Conservation (phyloP, 176 grass and related monocot genomes). For the Carex parvula region DNA sequence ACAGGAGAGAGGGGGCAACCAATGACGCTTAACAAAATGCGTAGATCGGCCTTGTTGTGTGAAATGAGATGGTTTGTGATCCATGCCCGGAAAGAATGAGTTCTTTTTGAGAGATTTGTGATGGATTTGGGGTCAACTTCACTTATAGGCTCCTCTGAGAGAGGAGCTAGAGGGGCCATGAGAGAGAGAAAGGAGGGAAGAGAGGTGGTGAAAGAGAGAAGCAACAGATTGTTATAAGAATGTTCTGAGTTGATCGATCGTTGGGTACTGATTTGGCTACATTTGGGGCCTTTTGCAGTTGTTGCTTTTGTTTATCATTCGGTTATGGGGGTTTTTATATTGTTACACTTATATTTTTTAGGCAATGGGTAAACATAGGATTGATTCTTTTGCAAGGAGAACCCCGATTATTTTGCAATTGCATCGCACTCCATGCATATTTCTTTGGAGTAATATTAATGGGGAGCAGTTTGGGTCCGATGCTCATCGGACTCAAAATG, state of each 20-base stretch:
- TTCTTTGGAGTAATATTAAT: background rate
- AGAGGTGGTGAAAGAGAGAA: background rate
- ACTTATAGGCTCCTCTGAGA: slow-evolving; percentile 89
- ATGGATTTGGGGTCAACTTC: slow-evolving; percentile 40
- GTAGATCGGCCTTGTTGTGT: slow-evolving; percentile 55
- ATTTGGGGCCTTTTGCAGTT: background rate
- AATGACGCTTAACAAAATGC: slow-evolving; percentile 84
- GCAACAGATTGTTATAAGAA: slow-evolving; percentile 20
- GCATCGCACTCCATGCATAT: background rate
- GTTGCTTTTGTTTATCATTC: slow-evolving; percentile 26
- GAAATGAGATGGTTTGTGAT: slow-evolving; percentile 45
- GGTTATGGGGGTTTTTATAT: slow-evolving; percentile 20
- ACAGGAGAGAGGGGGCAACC: slow-evolving; percentile 95
- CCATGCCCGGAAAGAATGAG: slow-evolving; percentile 39
- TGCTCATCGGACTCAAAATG: too few relatives aligned
- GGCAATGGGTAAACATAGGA: background rate
- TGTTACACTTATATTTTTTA: background rate
- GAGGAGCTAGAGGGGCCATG: slow-evolving; percentile 71
- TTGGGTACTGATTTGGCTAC: slow-evolving; percentile 20
- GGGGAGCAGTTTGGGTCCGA: too few relatives aligned
- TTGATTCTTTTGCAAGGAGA: background rate
- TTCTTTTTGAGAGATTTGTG: slow-evolving; percentile 25
- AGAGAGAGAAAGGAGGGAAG: background rate
- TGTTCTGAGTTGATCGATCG: slow-evolving; percentile 25
- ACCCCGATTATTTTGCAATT: background rate